These are phyloP conservation scores for Thraustochytrium striatum DNA, from an alignment of 352 stramenopile species.

Conservation along the genomic window DNA sequence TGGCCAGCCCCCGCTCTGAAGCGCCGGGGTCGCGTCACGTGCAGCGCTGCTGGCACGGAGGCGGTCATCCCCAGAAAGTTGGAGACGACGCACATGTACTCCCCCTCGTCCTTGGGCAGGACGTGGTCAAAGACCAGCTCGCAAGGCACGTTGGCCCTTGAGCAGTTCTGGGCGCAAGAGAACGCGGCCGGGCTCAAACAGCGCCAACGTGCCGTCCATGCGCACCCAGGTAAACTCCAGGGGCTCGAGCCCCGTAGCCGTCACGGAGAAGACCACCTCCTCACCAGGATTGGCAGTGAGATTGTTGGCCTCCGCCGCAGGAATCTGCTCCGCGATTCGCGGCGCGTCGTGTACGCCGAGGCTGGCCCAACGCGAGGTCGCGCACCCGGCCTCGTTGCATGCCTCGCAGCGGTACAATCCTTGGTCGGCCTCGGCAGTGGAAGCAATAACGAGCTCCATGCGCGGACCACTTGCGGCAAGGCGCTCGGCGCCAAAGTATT, in stretches of 20 bases:
- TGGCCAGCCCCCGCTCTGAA: not conserved
- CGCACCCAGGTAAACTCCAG: conserved; percentile 20
- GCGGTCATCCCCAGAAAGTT: conserved; percentile 13
- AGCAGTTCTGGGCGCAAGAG: too few species aligned
- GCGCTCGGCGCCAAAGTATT: not conserved
- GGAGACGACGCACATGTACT: conserved; percentile 21
- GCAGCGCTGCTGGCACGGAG: not conserved
- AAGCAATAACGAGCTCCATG: not conserved
- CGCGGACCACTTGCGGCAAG: not conserved
- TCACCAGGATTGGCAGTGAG: conserved; percentile 14
- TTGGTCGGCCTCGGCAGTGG: conserved; percentile 11
- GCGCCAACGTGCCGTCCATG: not conserved
- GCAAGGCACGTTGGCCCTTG: not conserved
- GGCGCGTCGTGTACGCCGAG: conserved; percentile 20
- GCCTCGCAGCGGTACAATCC: conserved; percentile 19
- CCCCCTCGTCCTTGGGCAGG: not conserved
- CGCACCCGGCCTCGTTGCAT: conserved; percentile 38
- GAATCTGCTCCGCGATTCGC: conserved; percentile 18
- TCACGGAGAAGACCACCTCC: not conserved
- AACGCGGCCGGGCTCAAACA: not conserved
- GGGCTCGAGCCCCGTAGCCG: conserved; percentile 20
- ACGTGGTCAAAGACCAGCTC: conserved; percentile 15
- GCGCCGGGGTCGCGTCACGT: not conserved
- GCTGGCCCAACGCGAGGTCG: conserved; percentile 17
- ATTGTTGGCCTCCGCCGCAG: not conserved